phyloP scores from a whole-genome alignment of 2,329 filamentous ascomycete genomes.

The Trichophyton benhamiae region DNA sequence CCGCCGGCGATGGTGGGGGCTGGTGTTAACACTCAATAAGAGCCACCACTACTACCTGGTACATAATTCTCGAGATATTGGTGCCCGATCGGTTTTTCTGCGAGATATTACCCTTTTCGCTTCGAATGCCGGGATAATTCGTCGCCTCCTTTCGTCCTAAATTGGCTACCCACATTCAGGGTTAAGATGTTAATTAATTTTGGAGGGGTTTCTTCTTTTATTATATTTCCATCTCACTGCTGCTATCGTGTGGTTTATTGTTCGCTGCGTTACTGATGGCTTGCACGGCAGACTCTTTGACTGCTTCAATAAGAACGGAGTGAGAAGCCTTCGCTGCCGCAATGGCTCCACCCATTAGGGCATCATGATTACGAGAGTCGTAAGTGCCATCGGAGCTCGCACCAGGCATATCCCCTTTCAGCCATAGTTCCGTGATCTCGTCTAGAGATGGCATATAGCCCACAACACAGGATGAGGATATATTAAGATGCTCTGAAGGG shows the following conservation, averaged over 20 bases:
- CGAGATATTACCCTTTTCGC: too few species aligned
- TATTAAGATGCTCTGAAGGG: constrained; percentile 62
- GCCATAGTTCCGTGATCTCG: constrained; percentile 89
- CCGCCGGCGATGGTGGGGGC: neutral
- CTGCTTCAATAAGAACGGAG: constrained; percentile 48
- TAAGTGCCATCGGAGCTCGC: constrained; percentile 23
- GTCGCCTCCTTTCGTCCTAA: too few species aligned
- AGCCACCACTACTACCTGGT: neutral
- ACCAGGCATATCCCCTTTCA: constrained; percentile 56
- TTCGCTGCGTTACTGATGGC: constrained; percentile 18
- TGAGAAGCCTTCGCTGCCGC: constrained; percentile 49
- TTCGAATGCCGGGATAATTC: too few species aligned
- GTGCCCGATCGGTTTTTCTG: too few species aligned
- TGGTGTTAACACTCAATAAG: neutral
- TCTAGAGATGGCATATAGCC: constrained; percentile 78
- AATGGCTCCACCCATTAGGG: constrained; percentile 51
- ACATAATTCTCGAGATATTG: neutral
- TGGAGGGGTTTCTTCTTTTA: neutral
- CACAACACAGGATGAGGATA: constrained; percentile 76
- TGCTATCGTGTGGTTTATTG: neutral
- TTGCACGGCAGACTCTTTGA: constrained; percentile 45
- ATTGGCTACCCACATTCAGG: neutral
- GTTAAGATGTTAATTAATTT: neutral
- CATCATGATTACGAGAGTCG: constrained; percentile 32
- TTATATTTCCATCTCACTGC: neutral